Conservation (phyloP, 345 rosid genomes). For the Ceriops decandra region DNA sequence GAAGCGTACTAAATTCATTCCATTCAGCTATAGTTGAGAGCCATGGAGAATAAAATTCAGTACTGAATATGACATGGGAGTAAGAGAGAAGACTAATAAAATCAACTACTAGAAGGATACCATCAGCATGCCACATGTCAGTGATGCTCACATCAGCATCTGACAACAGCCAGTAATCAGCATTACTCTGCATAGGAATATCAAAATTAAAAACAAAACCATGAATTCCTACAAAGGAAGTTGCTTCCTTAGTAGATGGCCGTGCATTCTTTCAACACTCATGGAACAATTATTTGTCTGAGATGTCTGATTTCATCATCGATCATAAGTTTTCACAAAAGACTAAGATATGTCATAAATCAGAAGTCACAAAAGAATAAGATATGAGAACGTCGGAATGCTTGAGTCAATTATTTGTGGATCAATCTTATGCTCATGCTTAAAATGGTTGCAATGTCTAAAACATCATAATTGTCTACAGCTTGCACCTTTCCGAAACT, state of each 20-base stretch:
- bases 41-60: conserved; percentile 26
- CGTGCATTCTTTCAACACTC: too few relatives aligned
- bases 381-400: too few relatives aligned
- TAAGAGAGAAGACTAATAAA: background rate
- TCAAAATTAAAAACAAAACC: background rate
- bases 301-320: too few relatives aligned
- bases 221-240: too few relatives aligned
- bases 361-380: too few relatives aligned
- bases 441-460: conserved; percentile 1
- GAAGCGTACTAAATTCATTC: conserved; percentile 43
- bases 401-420: too few relatives aligned
- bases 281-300: too few relatives aligned
- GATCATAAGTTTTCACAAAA: too few relatives aligned
- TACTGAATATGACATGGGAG: conserved; percentile 1
- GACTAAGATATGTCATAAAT: too few relatives aligned
- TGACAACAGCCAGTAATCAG: conserved; percentile 94
- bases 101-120: conserved; percentile 53
- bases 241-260: too few relatives aligned
- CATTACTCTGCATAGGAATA: conserved; percentile 52
- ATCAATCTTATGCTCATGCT: background rate
- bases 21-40: conserved; percentile 49
- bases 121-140: conserved; percentile 74
- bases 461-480: background rate
- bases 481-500: conserved; percentile 5
- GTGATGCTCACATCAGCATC: conserved; percentile 87